Evolutionary conservation across 2,329 filamentous ascomycete species (phyloP).

Genomic region (Epichloe uncinata): DNA sequence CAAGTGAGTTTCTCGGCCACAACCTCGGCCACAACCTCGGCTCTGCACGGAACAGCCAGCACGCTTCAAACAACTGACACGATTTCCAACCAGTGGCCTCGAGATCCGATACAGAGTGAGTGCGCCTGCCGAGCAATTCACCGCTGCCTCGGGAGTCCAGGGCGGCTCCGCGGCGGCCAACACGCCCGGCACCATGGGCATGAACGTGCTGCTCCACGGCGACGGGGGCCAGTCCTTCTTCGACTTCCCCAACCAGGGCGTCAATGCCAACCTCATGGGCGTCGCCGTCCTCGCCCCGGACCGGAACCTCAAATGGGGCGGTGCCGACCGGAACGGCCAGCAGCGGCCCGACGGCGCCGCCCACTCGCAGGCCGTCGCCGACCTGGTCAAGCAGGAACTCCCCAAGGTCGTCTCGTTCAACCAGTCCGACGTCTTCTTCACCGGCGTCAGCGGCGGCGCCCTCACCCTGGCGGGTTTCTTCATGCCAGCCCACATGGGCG

Average conservation of each 20-base stretch:
- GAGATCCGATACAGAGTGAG: constrained; percentile 42
- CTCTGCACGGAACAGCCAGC: too few species aligned
- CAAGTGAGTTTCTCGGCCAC: constrained; percentile 25
- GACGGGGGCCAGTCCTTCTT: constrained; percentile 47
- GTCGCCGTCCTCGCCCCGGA: constrained; percentile 41
- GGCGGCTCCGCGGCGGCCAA: constrained; percentile 24
- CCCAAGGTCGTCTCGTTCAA: constrained; percentile 42
- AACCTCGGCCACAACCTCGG: too few species aligned
- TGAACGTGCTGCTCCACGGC: constrained; percentile 46
- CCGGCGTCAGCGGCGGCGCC: constrained; percentile 41
- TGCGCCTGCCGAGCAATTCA: constrained; percentile 40
- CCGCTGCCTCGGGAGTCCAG: constrained; percentile 32
- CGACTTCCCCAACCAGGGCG: constrained; percentile 42
- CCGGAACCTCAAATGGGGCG: constrained; percentile 44
- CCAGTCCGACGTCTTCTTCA: constrained; percentile 39
- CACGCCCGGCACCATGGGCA: constrained; percentile 26
- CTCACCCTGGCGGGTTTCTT: constrained; percentile 44
- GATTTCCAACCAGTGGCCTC: constrained; percentile 27
- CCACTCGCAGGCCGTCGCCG: constrained; percentile 41
- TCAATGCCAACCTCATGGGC: constrained; percentile 36
- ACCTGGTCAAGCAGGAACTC: constrained; percentile 34
- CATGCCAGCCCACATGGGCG: constrained; percentile 40
- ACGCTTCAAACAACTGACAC: background rate
- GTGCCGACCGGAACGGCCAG: constrained; percentile 30
- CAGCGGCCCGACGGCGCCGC: constrained; percentile 40